Conservation (phyloP, 164 flowering plant genomes). For the Kingdonia uniflora region DNA sequence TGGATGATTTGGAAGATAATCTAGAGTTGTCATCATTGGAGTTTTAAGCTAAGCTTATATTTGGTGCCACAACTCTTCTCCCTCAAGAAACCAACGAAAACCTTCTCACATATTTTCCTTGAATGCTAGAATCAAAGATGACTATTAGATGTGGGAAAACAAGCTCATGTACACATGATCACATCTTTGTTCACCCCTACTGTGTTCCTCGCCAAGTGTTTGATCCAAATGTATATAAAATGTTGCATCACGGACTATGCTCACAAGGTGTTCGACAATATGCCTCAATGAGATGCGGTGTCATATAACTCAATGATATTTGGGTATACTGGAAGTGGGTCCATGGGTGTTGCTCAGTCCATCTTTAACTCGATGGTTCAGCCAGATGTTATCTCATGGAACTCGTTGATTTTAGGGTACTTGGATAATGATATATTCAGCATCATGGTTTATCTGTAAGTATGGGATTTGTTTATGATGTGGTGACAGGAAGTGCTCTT, state of each 20-base stretch:
- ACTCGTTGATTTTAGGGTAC: constrained; percentile 2
- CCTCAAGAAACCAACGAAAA: constrained; percentile 2
- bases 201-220: constrained; percentile 3
- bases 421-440: neutral
- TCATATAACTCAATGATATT: too few relatives aligned
- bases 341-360: too few relatives aligned
- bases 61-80: too few relatives aligned
- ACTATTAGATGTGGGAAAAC: neutral
- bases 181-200: neutral
- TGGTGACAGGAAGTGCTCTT: too few relatives aligned
- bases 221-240: too few relatives aligned
- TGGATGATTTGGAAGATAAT: too few relatives aligned
- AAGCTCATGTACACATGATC: constrained; percentile 1
- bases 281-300: constrained; percentile 1
- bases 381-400: too few relatives aligned
- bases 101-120: constrained; percentile 1
- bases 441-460: neutral
- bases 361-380: too few relatives aligned
- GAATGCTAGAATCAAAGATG: neutral
- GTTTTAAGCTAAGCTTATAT: too few relatives aligned
- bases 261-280: neutral
- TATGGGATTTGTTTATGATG: constrained; percentile 3
- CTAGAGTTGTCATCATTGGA: too few relatives aligned
- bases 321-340: too few relatives aligned
- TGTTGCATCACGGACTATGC: constrained; percentile 3